Evolutionary conservation across 2,329 filamentous ascomycete species (phyloP), one percentile per base, ranked within the genome.

Genomic region (Laburnicola sp.): DNA sequence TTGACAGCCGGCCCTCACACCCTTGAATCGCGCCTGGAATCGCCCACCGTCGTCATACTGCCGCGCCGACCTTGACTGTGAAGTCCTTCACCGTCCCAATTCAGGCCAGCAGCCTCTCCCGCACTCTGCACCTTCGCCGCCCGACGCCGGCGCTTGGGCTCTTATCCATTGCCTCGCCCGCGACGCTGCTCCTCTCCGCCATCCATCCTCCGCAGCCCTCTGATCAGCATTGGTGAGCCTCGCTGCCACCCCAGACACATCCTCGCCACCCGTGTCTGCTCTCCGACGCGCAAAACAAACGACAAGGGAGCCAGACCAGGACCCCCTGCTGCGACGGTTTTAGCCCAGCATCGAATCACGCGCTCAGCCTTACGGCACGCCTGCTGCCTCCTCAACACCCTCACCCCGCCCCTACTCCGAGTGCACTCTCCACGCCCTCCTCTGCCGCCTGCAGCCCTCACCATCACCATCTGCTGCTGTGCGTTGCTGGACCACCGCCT

Each of bases 281-380:
- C 40, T 48, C 50, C 54, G 30, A 56, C 52, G 46, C 57, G 36
- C 47, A 50, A 32, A 27, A 51, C 46, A 36, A 45, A 32, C 30
- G 25, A 48, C 41, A 43, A 48, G 36, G 46, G 48, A 41, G 43
- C 39, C 25, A 35, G 48, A 45, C 48, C 51, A 52, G 48, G 36
- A 41, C 46, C 44, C 51, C 34, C 40, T 48, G 40, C 53, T 51
- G 53, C 53, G 56, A 55, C 53, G 52, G 43, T 32, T 58, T 57
- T 56, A 56, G 50, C 59, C 56, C 54, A 30, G 36, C 56, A 48
- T 52, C 59, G 56, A 63, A 60, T 62, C 60, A 60, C 50, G 44
- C 43, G n/a, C n/a, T 53, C 60, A 62, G 58, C 57, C 59, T 54
- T 62, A 59, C 54, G n/a, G 47, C 39, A 27, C 1, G 21, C 41